A percentile compares a stretch with the other conserved stretches of the same genome.
phyloP scores from a whole-genome alignment of 106 monocot species.

The Platanthera guangdongensis region DNA sequence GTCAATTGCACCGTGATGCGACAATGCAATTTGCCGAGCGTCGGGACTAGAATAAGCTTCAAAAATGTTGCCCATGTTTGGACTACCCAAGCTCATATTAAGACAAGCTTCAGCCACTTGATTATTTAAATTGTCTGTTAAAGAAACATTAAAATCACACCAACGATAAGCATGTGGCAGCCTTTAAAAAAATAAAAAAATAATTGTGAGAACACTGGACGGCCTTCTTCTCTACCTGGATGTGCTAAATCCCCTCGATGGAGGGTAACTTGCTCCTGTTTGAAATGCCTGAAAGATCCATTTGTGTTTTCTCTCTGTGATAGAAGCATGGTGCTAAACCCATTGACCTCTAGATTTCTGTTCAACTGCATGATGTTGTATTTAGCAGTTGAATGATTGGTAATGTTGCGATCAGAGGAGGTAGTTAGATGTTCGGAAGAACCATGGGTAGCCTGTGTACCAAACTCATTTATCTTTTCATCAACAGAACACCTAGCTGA shows the following conservation, averaged over 20 bases:
- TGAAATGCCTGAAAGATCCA: conserved; percentile 36
- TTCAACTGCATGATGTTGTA: conserved; percentile 15
- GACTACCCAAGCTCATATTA: conserved; percentile 47
- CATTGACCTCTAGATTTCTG: conserved; percentile 25
- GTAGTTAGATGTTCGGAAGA: conserved; percentile 13
- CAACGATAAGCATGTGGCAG: neutral
- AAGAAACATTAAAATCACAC: conserved; percentile 27
- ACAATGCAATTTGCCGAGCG: conserved; percentile 12
- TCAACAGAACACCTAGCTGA: conserved; percentile 24
- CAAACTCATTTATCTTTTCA: conserved; percentile 24
- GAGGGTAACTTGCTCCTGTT: conserved; percentile 30
- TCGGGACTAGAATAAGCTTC: conserved; percentile 25
- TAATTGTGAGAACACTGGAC: conserved; percentile 18
- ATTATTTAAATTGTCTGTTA: conserved; percentile 22
- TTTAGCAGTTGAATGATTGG: conserved; percentile 18
- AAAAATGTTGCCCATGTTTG: conserved; percentile 27
- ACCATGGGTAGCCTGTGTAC: conserved; percentile 8
- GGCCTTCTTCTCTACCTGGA: conserved; percentile 16
- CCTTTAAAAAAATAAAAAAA: no score
- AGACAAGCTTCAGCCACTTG: conserved; percentile 32
- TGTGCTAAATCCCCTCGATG: conserved; percentile 32
- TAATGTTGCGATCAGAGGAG: conserved; percentile 14
- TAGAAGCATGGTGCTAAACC: conserved; percentile 20
- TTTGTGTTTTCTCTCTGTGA: conserved; percentile 23
- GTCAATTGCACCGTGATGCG: conserved; percentile 18